phyloP scores from a whole-genome alignment of 345 rosid genomes.

The Anastatica hierochuntica region DNA sequence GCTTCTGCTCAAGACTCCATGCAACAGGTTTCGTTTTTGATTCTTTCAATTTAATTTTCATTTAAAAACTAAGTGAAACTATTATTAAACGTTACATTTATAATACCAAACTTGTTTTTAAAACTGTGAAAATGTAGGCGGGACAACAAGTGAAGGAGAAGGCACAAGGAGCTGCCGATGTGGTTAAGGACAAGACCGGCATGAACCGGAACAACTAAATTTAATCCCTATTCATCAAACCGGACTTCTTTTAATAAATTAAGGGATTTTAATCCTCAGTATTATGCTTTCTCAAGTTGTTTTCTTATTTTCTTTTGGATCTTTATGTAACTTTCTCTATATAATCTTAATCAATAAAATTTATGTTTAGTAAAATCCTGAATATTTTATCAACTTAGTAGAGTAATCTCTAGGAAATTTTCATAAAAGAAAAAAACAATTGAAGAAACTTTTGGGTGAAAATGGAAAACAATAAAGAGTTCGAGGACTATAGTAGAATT shows the following conservation, averaged over 20 bases:
- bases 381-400: too few relatives aligned
- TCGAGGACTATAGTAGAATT: not conserved
- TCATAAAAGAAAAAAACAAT: too few relatives aligned
- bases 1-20: slow-evolving; percentile 55
- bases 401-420: too few relatives aligned
- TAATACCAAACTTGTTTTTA: not conserved
- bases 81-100: too few relatives aligned
- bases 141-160: slow-evolving; percentile 47
- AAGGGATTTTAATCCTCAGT: slow-evolving; percentile 2
- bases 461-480: not conserved
- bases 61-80: too few relatives aligned
- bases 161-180: slow-evolving; percentile 67
- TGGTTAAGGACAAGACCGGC: slow-evolving; percentile 53
- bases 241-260: slow-evolving; percentile 6
- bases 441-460: not conserved
- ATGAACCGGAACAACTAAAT: slow-evolving; percentile 29
- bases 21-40: slow-evolving; percentile 47
- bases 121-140: slow-evolving; percentile 26
- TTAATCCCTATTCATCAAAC: not conserved
- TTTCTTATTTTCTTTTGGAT: not conserved
- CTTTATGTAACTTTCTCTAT: slow-evolving; percentile 12
- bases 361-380: too few relatives aligned
- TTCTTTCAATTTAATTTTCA: not conserved
- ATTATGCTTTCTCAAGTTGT: not conserved
- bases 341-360: slow-evolving; percentile 5